Conservation (phyloP, 441 rosid genomes). For the Pelargonium cotyledonis region DNA sequence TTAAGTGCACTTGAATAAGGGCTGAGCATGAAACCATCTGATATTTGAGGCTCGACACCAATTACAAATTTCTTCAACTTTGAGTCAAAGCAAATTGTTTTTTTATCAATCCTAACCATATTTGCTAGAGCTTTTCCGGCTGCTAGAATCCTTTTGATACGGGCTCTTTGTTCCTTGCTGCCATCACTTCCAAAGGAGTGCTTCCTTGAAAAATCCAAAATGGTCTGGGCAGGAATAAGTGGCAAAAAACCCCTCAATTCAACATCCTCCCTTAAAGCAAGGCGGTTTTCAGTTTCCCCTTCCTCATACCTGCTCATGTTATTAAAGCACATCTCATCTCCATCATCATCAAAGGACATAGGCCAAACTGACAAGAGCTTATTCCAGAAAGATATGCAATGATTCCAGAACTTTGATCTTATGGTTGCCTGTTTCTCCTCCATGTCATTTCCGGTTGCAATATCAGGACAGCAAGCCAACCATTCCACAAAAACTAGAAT, state of each 20-base stretch:
- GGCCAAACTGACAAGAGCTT: constrained; percentile 47
- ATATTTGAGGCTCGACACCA: constrained; percentile 46
- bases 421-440: constrained; percentile 60
- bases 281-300: constrained; percentile 77
- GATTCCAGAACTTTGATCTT: constrained; percentile 62
- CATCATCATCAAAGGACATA: constrained; percentile 47
- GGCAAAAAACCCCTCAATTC: constrained; percentile 89
- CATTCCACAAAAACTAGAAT: constrained; percentile 82
- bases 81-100: constrained; percentile 59
- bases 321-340: constrained; percentile 74
- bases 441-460: constrained; percentile 51
- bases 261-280: constrained; percentile 86
- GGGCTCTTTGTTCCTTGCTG: constrained; percentile 56
- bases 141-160: constrained; percentile 68
- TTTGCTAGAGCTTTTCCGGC: constrained; percentile 75
- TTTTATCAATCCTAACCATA: constrained; percentile 51
- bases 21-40: constrained; percentile 33
- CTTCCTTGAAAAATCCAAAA: constrained; percentile 82
- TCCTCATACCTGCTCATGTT: constrained; percentile 87
- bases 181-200: constrained; percentile 54
- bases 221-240: constrained; percentile 71
- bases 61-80: constrained; percentile 60
- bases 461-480: constrained; percentile 82
- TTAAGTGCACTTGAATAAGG: constrained; percentile 25
- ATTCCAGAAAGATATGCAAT: constrained; percentile 56